These are phyloP conservation scores for Lunasporangiospora selenospora DNA, from an alignment of 192 early-diverging fungal genomes.

Conservation along the genomic window DNA sequence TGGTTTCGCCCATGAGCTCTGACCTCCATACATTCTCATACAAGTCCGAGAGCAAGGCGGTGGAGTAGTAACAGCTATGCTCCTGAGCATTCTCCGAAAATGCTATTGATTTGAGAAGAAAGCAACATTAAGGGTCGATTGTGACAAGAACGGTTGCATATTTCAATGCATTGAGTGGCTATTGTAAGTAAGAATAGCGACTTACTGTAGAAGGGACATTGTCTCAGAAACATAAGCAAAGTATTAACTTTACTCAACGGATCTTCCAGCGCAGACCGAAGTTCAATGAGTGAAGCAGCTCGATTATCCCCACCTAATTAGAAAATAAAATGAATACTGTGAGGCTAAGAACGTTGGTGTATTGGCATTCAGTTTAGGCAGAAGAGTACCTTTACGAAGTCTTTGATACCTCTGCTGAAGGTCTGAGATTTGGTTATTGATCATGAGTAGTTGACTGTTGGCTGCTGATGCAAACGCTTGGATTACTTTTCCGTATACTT, in stretches of 20 bases:
- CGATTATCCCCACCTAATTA: not conserved
- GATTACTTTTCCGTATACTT: conserved; percentile 22
- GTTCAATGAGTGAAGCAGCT: conserved; percentile 24
- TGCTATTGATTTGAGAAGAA: no score
- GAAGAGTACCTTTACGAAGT: conserved; percentile 12
- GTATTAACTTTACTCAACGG: not conserved
- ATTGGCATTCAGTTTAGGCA: not conserved
- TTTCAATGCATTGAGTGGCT: no score
- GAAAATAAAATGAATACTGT: no score
- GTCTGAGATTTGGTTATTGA: conserved; percentile 8
- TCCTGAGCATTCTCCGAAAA: not conserved
- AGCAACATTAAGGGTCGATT: no score
- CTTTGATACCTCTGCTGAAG: conserved; percentile 17
- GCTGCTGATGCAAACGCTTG: conserved; percentile 28
- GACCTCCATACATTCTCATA: conserved; percentile 8
- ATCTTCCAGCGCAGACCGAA: not conserved
- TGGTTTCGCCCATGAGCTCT: conserved; percentile 9
- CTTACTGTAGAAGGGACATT: conserved; percentile 28
- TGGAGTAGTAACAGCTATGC: conserved; percentile 9
- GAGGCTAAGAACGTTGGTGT: not conserved
- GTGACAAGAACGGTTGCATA: no score
- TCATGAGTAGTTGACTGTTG: conserved; percentile 5
- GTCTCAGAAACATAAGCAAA: conserved; percentile 3
- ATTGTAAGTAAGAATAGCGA: no score
- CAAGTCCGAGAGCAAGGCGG: conserved; percentile 11